Percentiles rank a stretch among this genome's conserved stretches.
phyloP scores from a whole-genome alignment of 345 rosid species.

The Boechera divaricarpa region DNA sequence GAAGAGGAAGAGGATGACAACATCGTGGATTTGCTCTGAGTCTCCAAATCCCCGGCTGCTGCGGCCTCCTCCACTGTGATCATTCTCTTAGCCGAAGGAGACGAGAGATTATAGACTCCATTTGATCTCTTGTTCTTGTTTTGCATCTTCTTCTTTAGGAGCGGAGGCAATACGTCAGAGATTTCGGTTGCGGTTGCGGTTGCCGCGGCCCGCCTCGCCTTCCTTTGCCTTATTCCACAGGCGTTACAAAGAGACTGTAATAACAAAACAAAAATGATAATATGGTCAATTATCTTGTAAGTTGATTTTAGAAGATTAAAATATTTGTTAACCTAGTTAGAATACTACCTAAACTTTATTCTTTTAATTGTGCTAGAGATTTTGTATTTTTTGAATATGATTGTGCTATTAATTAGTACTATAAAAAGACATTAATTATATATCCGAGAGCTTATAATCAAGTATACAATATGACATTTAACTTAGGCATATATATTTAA shows the following conservation, averaged over 20 bases:
- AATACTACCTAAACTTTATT: background rate
- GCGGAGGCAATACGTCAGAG: conserved; percentile 10
- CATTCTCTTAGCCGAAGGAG: conserved; percentile 18
- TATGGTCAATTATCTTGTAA: background rate
- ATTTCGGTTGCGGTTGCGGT: conserved; percentile 41
- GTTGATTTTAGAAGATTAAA: background rate
- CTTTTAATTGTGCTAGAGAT: background rate
- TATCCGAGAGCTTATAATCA: background rate
- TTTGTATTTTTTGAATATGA: background rate
- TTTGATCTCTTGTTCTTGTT: conserved; percentile 37
- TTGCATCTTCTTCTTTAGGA: conserved; percentile 34
- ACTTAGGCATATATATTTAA: background rate
- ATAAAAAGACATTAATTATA: background rate
- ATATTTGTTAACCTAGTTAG: background rate
- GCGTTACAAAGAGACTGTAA: conserved; percentile 93
- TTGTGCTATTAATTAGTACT: background rate
- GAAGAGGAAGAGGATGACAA: conserved; percentile 29
- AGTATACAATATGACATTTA: background rate
- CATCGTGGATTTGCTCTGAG: conserved; percentile 24
- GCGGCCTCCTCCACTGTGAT: background rate
- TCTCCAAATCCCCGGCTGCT: background rate
- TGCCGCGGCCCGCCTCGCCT: conserved; percentile 75
- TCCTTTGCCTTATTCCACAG: conserved; percentile 91
- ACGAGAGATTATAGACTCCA: background rate
- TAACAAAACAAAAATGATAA: background rate